Evolutionary conservation across 805 yeast genomes (phyloP), one percentile per base, ranked within the genome.

Genomic region (Saccharomycopsis capsularis): DNA sequence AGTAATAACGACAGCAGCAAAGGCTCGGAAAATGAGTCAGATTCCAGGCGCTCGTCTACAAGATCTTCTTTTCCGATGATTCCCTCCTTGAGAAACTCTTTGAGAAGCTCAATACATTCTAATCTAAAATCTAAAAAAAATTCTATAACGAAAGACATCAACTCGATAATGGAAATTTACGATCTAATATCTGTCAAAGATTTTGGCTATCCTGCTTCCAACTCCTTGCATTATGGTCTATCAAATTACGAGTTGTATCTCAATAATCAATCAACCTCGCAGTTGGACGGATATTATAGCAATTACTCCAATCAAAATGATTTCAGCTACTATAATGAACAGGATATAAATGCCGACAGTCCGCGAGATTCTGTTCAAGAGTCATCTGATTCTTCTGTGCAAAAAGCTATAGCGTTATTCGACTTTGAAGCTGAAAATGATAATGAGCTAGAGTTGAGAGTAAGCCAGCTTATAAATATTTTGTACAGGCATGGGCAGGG

Each of bases 401-500:
- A 71, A 51, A 71, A 76, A 49, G 99, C 98, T 0, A 70, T 89
- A 24, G 97, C 97, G 0, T 63, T 93, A 41, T 93, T 88, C 62
- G 91, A 90, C 58, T 93, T 93, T 61, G 74, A 68, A 39, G 96
- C 98, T 0, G 98, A 93, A 62, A 93, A 93, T 63, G 96, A 88
- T 58, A 93, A 93, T 64, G 99, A 93, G 60, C 78, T 90, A 40
- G 77, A 74, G 9, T 68, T 93, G 29, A 66, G 60, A 13, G 95
- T 84, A 58, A 95, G 96, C 32, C 97, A 93, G 65, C 64, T 78
- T 13, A 78, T 93, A 2, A 82, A 89, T 77, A 84, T 93, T 27
- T 79, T 83, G 51, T 91, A 90, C 63, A 78, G 95, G 50, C 96
- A 91, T 63, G 98, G 98, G 23, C 97, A 91, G 63, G 99, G 99